Conservation (phyloP, 306 rosid genomes). For the Dryas alaskensis region DNA sequence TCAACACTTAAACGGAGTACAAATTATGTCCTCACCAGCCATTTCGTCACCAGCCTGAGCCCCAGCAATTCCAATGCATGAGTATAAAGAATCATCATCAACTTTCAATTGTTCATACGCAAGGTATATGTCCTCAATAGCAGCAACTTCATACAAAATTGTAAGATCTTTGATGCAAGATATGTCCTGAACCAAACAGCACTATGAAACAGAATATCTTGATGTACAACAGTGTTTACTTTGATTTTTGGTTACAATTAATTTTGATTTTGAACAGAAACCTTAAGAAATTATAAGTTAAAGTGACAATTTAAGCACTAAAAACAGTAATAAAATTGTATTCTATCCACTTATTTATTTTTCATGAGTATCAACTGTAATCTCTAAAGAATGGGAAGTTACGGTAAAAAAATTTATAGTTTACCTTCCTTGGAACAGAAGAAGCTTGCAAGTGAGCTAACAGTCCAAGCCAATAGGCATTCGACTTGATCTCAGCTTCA, state of each 20-base stretch:
- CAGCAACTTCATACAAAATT: constrained; percentile 69
- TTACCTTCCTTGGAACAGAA: constrained; percentile 97
- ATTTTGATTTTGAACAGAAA: background rate
- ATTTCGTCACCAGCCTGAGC: constrained; percentile 69
- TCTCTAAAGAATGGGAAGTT: constrained; percentile 13
- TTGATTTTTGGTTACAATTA: background rate
- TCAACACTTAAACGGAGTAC: constrained; percentile 11
- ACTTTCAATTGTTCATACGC: constrained; percentile 92
- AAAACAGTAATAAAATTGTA: background rate
- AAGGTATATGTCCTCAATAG: constrained; percentile 69
- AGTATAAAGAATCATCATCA: constrained; percentile 70
- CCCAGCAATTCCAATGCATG: constrained; percentile 92
- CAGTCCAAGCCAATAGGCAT: constrained; percentile 95
- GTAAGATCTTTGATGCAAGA: constrained; percentile 93
- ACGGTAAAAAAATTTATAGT: constrained; percentile 24
- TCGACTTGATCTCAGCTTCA: constrained; percentile 96
- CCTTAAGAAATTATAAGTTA: background rate
- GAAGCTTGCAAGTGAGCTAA: constrained; percentile 92
- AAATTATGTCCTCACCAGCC: constrained; percentile 39
- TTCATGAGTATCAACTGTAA: constrained; percentile 8
- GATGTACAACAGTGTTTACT: background rate
- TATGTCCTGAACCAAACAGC: constrained; percentile 66
- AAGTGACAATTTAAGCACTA: background rate
- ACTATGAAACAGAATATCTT: constrained; percentile 9
- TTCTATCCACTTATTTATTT: background rate